Evolutionary conservation across 2,329 filamentous ascomycete genomes (phyloP).

Genomic region (Sporothrix curviconia): DNA sequence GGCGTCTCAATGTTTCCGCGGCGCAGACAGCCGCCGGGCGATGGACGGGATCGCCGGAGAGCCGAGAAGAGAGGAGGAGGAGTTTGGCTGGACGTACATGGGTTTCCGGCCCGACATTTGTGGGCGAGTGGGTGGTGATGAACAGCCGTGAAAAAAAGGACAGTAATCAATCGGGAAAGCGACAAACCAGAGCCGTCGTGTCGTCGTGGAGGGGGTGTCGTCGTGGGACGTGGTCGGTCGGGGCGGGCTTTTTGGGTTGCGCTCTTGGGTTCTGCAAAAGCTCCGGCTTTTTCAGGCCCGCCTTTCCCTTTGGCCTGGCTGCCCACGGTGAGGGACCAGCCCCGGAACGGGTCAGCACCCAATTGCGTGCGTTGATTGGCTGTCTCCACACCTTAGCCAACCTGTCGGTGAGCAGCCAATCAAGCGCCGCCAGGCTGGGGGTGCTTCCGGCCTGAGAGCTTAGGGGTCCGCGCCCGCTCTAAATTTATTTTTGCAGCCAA

Average conservation of each 20-base stretch:
- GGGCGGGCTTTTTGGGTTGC: not conserved
- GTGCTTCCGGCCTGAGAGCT: too few relatives aligned
- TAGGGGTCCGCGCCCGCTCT: not conserved
- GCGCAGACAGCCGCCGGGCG: not conserved
- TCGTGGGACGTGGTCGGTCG: constrained; percentile 18
- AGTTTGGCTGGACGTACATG: constrained; percentile 39
- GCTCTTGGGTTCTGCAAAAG: constrained; percentile 4
- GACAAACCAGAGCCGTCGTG: constrained; percentile 25
- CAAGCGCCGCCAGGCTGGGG: constrained; percentile 17
- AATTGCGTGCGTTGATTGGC: constrained; percentile 21
- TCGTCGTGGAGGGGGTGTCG: constrained; percentile 7
- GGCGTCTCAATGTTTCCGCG: too few relatives aligned
- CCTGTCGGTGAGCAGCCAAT: constrained; percentile 17
- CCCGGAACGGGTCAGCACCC: constrained; percentile 19
- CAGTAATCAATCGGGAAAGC: not conserved
- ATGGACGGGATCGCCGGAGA: not conserved
- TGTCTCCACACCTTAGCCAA: constrained; percentile 1
- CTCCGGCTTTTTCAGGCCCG: constrained; percentile 16
- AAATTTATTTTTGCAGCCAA: constrained; percentile 5
- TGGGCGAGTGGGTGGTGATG: not conserved
- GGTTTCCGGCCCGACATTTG: constrained; percentile 55
- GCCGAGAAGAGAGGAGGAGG: not conserved
- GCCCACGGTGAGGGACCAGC: constrained; percentile 4
- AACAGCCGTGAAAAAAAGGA: not conserved
- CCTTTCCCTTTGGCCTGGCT: constrained; percentile 5